These are phyloP conservation scores for Thielaviopsis punctulata DNA, from an alignment of 2,329 filamentous ascomycete species.

Conservation along the genomic window DNA sequence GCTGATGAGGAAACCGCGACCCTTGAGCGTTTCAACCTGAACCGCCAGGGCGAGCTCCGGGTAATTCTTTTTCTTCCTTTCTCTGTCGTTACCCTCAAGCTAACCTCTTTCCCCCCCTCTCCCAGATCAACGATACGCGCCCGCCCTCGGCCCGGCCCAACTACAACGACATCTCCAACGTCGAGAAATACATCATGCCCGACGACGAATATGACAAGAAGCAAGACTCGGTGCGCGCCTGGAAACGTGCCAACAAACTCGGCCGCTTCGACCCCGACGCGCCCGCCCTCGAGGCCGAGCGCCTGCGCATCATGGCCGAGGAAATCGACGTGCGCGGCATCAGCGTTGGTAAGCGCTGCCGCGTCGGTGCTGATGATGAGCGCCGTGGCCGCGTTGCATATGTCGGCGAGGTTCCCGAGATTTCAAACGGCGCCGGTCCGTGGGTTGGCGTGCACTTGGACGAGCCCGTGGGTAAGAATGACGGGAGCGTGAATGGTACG, in stretches of 20 bases:
- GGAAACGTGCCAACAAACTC: conserved; percentile 91
- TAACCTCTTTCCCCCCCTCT: conserved; percentile 3
- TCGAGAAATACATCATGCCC: conserved; percentile 86
- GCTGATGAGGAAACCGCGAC: conserved; percentile 54
- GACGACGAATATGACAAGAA: conserved; percentile 70
- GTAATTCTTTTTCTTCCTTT: conserved; percentile 36
- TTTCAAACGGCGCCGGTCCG: conserved; percentile 41
- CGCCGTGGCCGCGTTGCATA: conserved; percentile 55
- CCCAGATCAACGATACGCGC: conserved; percentile 61
- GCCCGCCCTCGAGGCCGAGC: conserved; percentile 54
- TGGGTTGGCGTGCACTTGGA: conserved; percentile 66
- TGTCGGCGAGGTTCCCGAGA: conserved; percentile 58
- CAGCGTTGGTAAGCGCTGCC: conserved; percentile 42
- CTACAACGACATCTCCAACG: conserved; percentile 61
- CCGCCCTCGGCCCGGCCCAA: conserved; percentile 60
- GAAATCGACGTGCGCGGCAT: conserved; percentile 58
- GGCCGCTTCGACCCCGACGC: conserved; percentile 86
- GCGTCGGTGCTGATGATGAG: conserved; percentile 48
- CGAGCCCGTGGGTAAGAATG: conserved; percentile 69
- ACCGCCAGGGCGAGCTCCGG: conserved; percentile 61
- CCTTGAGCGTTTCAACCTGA: conserved; percentile 48
- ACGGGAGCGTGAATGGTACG: conserved; percentile 50
- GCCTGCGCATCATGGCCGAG: conserved; percentile 47
- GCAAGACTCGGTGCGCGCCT: conserved; percentile 75
- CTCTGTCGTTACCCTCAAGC: neutral